Base-by-base conservation (phyloP, 1,139 yeast genomes). In the Debaryomyces sp. region DNA sequence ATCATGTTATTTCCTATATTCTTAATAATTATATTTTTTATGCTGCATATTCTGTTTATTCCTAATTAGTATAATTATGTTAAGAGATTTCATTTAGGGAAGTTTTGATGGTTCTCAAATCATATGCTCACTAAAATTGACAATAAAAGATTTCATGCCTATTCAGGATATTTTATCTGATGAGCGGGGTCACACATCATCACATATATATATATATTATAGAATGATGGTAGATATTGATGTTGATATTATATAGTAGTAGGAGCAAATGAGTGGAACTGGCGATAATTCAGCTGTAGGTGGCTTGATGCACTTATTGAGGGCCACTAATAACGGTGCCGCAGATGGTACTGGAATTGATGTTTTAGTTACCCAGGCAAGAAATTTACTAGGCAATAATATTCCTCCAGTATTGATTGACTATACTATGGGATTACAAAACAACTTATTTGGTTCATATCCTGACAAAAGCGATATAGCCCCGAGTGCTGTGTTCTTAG, bases 391-490 rank as follows among this genome's bases (percentile, higher is more conserved):
- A 27, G 75, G 75, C 0, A 55, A 51, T 6, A 44, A 49, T 3
- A 49, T 63, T 23, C 68, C 72, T 1, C 58, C 51, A n/a, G 50
- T 55, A 1, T 36, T 71, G 30, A 48, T 61, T 17, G 55, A 58
- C 13, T 66, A 61, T 50, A 48, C 51, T 5, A 38, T 58, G 33
- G 50, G 51, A 36, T 45, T 57, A 34, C 74, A 67, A 47, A 59
- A 57, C 50, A 64, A 67, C 48, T 54, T 74, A 37, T 71, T 71
- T 57, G 79, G 78, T 3, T 62, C 56, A 21, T 74, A 73, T 52
- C 78, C 79, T 1, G 41, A 49, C 6, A 13, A 48, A 6, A 45
- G 44, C 5, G 78, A 73, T 51, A 41, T 61, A 4, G 71, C 62
- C 1, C 77, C 78, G 1, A 59, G 64, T 39, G 58, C 63, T 9